Evolutionary conservation across 805 yeast species (phyloP), one percentile per base, ranked within the genome.

Genomic region (Candida bentonensis): DNA sequence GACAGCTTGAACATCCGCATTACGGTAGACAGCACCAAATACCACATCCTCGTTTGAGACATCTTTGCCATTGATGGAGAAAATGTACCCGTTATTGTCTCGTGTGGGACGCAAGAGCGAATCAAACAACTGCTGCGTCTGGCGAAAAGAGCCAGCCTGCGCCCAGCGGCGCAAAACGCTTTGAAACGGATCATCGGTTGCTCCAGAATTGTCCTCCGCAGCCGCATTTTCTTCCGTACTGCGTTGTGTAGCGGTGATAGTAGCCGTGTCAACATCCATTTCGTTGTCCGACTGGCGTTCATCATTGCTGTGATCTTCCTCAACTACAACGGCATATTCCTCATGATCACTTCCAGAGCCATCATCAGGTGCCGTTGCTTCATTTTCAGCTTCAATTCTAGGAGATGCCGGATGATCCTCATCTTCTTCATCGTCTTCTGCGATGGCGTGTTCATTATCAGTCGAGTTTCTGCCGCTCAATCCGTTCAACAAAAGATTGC

Each of bases 261-360:
- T 25, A 13, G 7, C 27, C 7, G 7, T 13, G 22, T 40, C 46
- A 20, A 3, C 42, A 5, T 27, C 46, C 21, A 40, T 47, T 15
- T 39, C 46, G 3, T 22, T 40, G 15, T 26, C 27, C 7, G 40
- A 42, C 2, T 17, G 46, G 22, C 36, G 27, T 1, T 45, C 53
- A 2, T 43, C 47, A 15, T 25, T 39, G 20, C 45, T 44, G 13
- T 46, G 49, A 11, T 39, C 46, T 11, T 47, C 42, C n/a, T 23
- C 47, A 2, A 40, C 47, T 15, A 40, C 40, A 25, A 45, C 48
- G 7, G 7, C 42, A 3, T 39, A 44, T 22, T 44, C 50, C n/a
- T 23, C 44, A n/a, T 50, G 51, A 3, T 48, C 52, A 7, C 49
- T 52, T 2, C 48, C 57, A 11, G 51, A 56, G 21, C 44, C 49